phyloP scores from a whole-genome alignment of 345 rosid species.

The Euphorbia tirucalli region DNA sequence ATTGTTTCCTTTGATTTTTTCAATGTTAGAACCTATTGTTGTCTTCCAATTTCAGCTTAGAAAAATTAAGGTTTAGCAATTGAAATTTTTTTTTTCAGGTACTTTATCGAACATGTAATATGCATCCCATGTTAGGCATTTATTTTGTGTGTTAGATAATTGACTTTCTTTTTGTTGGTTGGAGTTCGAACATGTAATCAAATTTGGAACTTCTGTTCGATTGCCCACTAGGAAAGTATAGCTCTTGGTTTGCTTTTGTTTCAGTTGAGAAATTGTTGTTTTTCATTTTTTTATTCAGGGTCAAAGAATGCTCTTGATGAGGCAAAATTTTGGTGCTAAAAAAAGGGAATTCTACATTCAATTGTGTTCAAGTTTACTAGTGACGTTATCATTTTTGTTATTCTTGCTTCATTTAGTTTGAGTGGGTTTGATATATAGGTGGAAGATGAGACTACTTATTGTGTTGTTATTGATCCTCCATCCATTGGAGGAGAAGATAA shows the following conservation, averaged over 20 bases:
- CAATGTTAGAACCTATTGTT: neutral
- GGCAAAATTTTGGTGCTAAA: constrained; percentile 1
- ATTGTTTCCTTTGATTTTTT: neutral
- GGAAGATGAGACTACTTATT: neutral
- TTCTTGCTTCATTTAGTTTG: neutral
- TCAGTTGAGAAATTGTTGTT: constrained; percentile 5
- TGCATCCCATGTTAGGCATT: neutral
- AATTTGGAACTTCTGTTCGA: too few relatives aligned
- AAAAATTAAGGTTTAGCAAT: neutral
- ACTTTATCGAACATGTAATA: constrained; percentile 8
- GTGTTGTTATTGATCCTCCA: neutral
- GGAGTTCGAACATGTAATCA: too few relatives aligned
- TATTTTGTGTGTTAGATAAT: neutral
- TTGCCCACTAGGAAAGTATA: neutral
- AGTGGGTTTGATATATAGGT: neutral
- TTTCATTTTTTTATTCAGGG: neutral
- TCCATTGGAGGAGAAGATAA: neutral
- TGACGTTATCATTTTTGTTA: neutral
- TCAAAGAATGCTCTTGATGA: neutral
- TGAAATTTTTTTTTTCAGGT: constrained; percentile 17
- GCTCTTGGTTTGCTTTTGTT: too few relatives aligned
- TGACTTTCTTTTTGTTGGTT: neutral
- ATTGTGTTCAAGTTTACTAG: neutral
- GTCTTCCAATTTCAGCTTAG: constrained; percentile 6
- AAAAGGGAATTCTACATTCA: neutral